phyloP scores from a whole-genome alignment of 2,329 filamentous ascomycete genomes.

The Alternaria postmessia region DNA sequence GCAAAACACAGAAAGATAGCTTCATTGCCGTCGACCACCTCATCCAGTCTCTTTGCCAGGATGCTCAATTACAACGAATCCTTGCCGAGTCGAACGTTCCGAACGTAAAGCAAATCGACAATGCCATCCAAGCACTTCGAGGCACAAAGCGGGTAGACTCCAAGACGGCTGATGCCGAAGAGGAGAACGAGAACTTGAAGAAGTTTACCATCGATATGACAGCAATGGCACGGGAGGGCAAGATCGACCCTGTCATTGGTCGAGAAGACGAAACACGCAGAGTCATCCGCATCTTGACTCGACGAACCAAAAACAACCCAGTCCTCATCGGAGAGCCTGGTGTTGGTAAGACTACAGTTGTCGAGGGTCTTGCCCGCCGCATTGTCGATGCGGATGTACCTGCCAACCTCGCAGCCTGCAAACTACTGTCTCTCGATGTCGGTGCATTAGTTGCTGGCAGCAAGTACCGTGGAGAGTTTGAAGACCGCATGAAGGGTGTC shows the following conservation, averaged over 20 bases:
- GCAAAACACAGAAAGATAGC: constrained; percentile 96
- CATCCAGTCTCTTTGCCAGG: constrained; percentile 84
- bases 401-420: constrained; percentile 92
- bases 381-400: constrained; percentile 98
- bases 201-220: constrained; percentile 99
- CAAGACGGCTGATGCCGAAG: constrained; percentile 91
- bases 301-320: constrained; percentile 98
- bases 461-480: constrained; percentile 98
- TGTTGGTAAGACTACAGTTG: constrained; percentile 98
- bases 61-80: constrained; percentile 73
- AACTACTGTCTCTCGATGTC: constrained; percentile 92
- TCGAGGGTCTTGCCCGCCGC: constrained; percentile 92
- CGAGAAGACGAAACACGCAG: constrained; percentile 94
- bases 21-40: constrained; percentile 96
- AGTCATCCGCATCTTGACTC: constrained; percentile 88
- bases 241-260: constrained; percentile 96
- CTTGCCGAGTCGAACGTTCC: constrained; percentile 90
- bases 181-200: constrained; percentile 92
- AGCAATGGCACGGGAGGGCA: constrained; percentile 92
- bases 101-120: constrained; percentile 87
- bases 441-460: constrained; percentile 94
- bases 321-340: constrained; percentile 97
- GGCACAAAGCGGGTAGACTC: constrained; percentile 94
- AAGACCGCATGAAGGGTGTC: constrained; percentile 99
- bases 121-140: constrained; percentile 88